Evolutionary conservation across 2,329 filamentous ascomycete genomes (phyloP).

Genomic region (Diplodia intermedia): DNA sequence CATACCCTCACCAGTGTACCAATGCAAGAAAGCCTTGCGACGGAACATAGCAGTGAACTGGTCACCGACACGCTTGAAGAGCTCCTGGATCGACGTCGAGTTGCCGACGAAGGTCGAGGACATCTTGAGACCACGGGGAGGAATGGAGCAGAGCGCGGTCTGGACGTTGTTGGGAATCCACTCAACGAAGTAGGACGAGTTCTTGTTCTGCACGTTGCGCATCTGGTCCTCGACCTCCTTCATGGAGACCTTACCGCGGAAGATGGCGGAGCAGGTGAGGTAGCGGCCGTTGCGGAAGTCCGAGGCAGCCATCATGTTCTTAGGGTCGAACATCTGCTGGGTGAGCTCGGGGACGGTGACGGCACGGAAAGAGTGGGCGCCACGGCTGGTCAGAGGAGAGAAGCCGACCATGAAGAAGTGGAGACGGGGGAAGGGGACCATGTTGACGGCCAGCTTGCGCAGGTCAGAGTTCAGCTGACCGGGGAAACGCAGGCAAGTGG

Average conservation of each 20-base stretch:
- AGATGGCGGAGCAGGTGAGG: slow-evolving; percentile 99
- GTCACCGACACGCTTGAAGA: slow-evolving; percentile 99
- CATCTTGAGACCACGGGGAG: slow-evolving; percentile 98
- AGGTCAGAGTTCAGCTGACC: slow-evolving; percentile 99
- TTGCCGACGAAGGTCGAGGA: slow-evolving; percentile 99
- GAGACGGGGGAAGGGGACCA: slow-evolving; percentile 99
- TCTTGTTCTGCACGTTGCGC: slow-evolving; percentile 99
- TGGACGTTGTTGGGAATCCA: slow-evolving; percentile 99
- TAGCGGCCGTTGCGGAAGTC: slow-evolving; percentile 99
- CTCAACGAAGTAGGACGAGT: slow-evolving; percentile 99
- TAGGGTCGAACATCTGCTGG: slow-evolving; percentile 99
- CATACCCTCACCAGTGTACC: slow-evolving; percentile 99
- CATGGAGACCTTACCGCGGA: slow-evolving; percentile 99
- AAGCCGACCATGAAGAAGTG: slow-evolving; percentile 99
- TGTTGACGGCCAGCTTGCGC: slow-evolving; percentile 99
- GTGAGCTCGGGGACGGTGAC: slow-evolving; percentile 97
- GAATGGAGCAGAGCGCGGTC: slow-evolving; percentile 98
- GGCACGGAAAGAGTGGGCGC: slow-evolving; percentile 93
- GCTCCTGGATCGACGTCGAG: slow-evolving; percentile 99
- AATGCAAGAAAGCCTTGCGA: slow-evolving; percentile 99
- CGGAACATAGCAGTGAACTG: slow-evolving; percentile 99
- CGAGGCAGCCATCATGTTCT: slow-evolving; percentile 99
- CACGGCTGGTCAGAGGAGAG: slow-evolving; percentile 93
- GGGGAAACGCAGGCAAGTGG: slow-evolving; percentile 98
- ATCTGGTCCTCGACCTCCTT: slow-evolving; percentile 99